Evolutionary conservation across 2,329 filamentous ascomycete genomes (phyloP).

Genomic region (Blumeriella jaapii): DNA sequence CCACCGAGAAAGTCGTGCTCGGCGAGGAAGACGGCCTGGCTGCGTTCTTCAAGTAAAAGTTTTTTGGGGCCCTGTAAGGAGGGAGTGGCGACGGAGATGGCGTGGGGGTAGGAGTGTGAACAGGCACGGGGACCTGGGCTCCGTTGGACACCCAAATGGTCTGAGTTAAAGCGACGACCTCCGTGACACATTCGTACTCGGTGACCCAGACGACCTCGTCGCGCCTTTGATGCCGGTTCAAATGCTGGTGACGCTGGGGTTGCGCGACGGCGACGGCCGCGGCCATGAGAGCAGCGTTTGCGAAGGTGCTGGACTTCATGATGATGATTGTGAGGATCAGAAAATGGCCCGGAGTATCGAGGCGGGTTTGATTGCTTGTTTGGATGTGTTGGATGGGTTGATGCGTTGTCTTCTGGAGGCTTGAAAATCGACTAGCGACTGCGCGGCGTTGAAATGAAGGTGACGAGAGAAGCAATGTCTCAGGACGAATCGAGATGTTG

Average conservation of each 20-base stretch:
- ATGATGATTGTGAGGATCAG: slow-evolving; percentile 8
- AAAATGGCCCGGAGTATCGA: neutral
- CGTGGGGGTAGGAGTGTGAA: slow-evolving; percentile 3
- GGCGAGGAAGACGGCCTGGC: no score
- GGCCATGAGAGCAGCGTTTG: slow-evolving; percentile 23
- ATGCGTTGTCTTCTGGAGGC: neutral
- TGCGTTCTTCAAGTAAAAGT: no score
- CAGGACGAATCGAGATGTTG: no score
- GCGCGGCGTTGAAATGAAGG: slow-evolving; percentile 5
- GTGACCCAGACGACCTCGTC: slow-evolving; percentile 35
- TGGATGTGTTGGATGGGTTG: neutral
- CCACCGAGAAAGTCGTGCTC: no score
- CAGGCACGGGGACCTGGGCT: slow-evolving; percentile 9
- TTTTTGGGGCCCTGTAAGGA: neutral
- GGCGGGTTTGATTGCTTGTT: neutral
- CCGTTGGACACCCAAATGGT: slow-evolving; percentile 32
- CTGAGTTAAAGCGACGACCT: slow-evolving; percentile 31
- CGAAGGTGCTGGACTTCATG: slow-evolving; percentile 28
- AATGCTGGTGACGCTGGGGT: slow-evolving; percentile 26
- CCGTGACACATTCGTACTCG: slow-evolving; percentile 34
- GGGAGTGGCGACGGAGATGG: slow-evolving; percentile 4
- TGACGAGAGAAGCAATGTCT: slow-evolving; percentile 12
- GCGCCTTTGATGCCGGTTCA: slow-evolving; percentile 18
- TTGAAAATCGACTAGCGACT: slow-evolving; percentile 9
- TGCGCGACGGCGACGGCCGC: slow-evolving; percentile 24